These are phyloP conservation scores for Adansonia grandidieri DNA, from an alignment of 441 rosid genomes.

Conservation along the genomic window DNA sequence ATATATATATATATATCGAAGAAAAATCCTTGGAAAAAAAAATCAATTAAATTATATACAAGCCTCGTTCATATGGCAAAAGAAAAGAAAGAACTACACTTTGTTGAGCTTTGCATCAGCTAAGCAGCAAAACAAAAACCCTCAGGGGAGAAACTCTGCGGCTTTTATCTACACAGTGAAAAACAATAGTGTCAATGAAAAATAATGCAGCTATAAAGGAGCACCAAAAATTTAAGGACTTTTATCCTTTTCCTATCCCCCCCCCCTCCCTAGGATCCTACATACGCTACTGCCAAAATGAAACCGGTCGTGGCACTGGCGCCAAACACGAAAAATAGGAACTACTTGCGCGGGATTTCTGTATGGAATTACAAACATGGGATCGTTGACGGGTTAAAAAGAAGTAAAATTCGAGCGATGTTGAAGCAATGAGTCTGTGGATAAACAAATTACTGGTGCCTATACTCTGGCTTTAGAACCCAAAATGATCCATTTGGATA, in stretches of 20 bases:
- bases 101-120: not conserved
- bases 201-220: not conserved
- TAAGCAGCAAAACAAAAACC: not conserved
- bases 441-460: slow-evolving; percentile 23
- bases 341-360: not conserved
- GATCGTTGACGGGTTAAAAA: not conserved
- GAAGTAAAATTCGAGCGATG: not conserved
- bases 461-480: slow-evolving; percentile 82
- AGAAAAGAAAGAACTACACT: not conserved
- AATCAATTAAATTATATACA: too few species aligned
- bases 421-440: slow-evolving; percentile 8
- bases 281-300: not conserved
- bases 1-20: too few species aligned
- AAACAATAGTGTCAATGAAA: not conserved
- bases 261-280: not conserved
- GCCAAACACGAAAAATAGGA: not conserved
- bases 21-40: too few species aligned
- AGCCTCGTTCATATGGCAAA: not conserved
- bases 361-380: not conserved
- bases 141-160: not conserved
- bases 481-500: slow-evolving; percentile 60
- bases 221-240: not conserved
- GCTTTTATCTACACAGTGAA: not conserved
- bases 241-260: too few species aligned
- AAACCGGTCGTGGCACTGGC: not conserved